Base-by-base conservation (phyloP, 805 yeast genomes). In the Lipomyces kockii region DNA sequence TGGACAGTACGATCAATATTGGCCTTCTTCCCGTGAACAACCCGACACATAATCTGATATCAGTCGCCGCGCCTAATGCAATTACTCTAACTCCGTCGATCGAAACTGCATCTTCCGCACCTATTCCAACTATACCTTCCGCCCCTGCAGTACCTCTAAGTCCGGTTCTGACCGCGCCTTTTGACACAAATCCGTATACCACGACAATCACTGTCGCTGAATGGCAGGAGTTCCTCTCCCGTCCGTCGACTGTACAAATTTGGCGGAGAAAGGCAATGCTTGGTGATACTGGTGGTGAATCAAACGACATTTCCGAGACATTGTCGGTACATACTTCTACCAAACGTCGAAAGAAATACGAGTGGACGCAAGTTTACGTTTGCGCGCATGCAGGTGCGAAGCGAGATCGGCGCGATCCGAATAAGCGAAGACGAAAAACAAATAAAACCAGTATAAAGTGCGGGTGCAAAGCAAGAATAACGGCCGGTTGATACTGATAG, bases 321-420 rank as follows among this genome's bases (percentile, higher is more conserved):
- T n/a, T 56, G 9, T 32, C 43, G 17, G 61, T 12, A 2, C 34
- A 17, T 11, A 60, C 22, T 20, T 11, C n/a, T 29, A 4, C 56
- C 6, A 60, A 64, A 17, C 17, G 60, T 4, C 51, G 52, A 29
- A 49, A 53, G 27, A 64, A 60, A 73, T 87, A 86, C 90, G 87
- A 87, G n/a, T 29, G 71, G 62, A 57, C 61, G 39, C 57, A 32
- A 14, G 52, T 67, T 22, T 63, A 64, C 53, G 63, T 60, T 14
- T 64, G 65, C 62, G 60, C 64, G 27, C 63, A 63, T 55, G 58
- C 58, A 51, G 65, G 58, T 35, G 32, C 49, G 22, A 65, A 65
- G 4, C 62, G 66, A 14, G 69, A 61, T 43, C 61, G 68, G 22
- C 69, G 61, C 32, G 70, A 66, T 35, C 70, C 68, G n/a, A 12